Percentiles rank a stretch among this genome's conserved stretches.
Evolutionary conservation across 176 grass and related monocot species (phyloP).

Genomic region (Dendrocalamus sinicus): DNA sequence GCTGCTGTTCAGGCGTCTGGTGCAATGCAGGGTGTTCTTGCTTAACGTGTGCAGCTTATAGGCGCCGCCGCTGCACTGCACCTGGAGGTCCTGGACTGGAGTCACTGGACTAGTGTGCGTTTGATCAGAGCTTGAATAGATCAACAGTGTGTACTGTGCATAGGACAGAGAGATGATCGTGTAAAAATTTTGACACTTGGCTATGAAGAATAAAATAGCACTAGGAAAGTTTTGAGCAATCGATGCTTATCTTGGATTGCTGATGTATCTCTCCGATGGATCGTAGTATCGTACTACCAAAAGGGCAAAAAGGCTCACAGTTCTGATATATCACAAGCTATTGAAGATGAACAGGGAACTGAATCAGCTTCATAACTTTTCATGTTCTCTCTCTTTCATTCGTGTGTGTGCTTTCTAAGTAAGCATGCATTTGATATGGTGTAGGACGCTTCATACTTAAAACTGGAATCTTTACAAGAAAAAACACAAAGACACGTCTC

Average conservation of each 20-base stretch:
- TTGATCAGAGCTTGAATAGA: constrained; percentile 9
- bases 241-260: neutral
- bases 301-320: neutral
- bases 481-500: too few relatives aligned
- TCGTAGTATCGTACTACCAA: neutral
- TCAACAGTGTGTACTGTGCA: neutral
- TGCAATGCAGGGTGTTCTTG: constrained; percentile 56
- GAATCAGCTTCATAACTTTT: neutral
- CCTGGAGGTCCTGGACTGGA: neutral
- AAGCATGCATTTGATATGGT: neutral
- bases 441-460: neutral
- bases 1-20: constrained; percentile 48
- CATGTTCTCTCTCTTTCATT: neutral
- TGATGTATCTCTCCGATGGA: neutral
- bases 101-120: neutral
- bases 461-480: neutral
- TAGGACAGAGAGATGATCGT: constrained; percentile 1
- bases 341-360: neutral
- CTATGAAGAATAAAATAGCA: neutral
- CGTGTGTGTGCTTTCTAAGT: neutral
- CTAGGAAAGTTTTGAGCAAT: neutral
- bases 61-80: neutral
- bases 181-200: constrained; percentile 40
- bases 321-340: neutral
- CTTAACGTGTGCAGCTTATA: constrained; percentile 55